phyloP scores from a whole-genome alignment of 176 grass and related monocot species.

The Melocanna baccifera region DNA sequence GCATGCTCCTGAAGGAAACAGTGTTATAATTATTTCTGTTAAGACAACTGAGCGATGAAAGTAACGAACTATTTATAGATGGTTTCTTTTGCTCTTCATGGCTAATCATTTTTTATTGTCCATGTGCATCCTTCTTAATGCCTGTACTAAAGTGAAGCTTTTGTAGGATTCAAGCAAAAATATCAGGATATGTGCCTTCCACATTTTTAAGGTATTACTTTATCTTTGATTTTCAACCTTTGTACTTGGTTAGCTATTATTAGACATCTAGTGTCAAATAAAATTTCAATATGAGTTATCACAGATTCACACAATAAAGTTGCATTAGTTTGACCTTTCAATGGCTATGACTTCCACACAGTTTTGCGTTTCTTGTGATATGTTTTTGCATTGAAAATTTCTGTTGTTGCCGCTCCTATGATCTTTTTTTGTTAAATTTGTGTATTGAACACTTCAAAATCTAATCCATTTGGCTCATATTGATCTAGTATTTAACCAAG shows the following conservation, averaged over 20 bases:
- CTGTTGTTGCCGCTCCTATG: not conserved
- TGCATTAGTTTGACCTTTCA: not conserved
- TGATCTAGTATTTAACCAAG: not conserved
- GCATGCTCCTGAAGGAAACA: not conserved
- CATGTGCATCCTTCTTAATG: not conserved
- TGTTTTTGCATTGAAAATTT: not conserved
- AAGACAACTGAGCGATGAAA: not conserved
- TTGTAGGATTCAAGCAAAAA: constrained; percentile 99
- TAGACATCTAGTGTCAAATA: not conserved
- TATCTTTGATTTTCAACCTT: not conserved
- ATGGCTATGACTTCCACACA: not conserved
- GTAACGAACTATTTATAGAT: not conserved
- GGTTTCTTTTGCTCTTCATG: not conserved
- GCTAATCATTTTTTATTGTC: constrained; percentile 13
- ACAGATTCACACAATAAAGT: not conserved
- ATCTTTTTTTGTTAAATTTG: not conserved
- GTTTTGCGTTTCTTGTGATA: not conserved
- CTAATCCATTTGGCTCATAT: not conserved
- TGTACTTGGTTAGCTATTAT: not conserved
- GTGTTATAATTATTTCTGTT: not conserved
- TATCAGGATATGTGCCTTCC: constrained; percentile 93
- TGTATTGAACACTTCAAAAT: not conserved
- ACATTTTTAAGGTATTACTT: constrained; percentile 87
- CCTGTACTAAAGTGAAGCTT: constrained; percentile 12
- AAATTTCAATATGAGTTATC: not conserved